phyloP scores from a whole-genome alignment of 1,284 basidiomycete genomes.

The Ceratobasidium papillatum region DNA sequence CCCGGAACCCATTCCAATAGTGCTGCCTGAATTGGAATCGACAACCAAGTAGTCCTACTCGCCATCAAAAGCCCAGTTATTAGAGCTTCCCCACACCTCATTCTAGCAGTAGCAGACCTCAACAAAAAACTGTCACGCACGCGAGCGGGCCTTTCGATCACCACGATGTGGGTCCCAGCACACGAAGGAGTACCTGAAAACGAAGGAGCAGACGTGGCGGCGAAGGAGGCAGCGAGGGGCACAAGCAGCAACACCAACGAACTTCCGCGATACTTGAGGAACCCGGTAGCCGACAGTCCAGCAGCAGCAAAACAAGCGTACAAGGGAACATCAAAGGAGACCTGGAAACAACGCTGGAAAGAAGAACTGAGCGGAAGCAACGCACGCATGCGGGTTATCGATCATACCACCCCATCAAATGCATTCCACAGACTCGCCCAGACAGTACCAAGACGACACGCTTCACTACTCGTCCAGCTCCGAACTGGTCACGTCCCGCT shows the following conservation, averaged over 20 bases:
- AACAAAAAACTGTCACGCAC: too few relatives aligned
- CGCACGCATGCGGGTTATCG: neutral
- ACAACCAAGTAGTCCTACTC: too few relatives aligned
- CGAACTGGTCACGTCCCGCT: neutral
- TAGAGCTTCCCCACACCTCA: too few relatives aligned
- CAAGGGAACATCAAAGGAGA: neutral
- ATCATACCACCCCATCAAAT: neutral
- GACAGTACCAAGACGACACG: neutral
- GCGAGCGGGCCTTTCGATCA: too few relatives aligned
- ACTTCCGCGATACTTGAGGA: constrained; percentile 39
- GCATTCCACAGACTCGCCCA: neutral
- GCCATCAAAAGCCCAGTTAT: too few relatives aligned
- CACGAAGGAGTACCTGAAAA: constrained; percentile 41
- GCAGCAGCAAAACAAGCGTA: neutral
- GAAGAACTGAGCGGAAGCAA: neutral
- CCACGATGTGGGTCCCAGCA: too few relatives aligned
- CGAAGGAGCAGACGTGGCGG: constrained; percentile 36
- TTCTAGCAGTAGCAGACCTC: too few relatives aligned
- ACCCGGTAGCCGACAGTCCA: neutral
- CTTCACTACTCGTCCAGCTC: neutral
- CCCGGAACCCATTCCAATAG: too few relatives aligned
- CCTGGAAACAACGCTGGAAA: neutral
- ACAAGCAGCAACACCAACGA: constrained; percentile 5
- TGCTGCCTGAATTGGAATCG: too few relatives aligned
- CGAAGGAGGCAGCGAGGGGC: constrained; percentile 38